phyloP scores from a whole-genome alignment of 495 filamentous ascomycete genomes.

The Lentithecium fluviatile region DNA sequence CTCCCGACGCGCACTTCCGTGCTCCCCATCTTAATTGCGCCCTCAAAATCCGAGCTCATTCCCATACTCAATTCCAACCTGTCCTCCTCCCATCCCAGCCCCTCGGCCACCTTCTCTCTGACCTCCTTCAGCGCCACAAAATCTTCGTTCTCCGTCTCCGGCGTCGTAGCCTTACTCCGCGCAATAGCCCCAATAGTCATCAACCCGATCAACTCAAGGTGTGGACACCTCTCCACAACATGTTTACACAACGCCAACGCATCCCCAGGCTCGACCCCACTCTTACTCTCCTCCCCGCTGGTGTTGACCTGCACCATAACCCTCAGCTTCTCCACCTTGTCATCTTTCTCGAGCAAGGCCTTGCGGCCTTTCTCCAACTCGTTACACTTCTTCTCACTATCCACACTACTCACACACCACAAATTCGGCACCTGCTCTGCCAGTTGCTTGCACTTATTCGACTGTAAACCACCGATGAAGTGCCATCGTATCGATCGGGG shows the following conservation, averaged over 20 bases:
- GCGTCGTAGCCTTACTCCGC: slow-evolving; percentile 64
- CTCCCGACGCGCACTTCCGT: slow-evolving; percentile 93
- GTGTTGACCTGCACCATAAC: slow-evolving; percentile 95
- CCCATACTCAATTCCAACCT: slow-evolving; percentile 69
- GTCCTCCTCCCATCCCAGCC: slow-evolving; percentile 49
- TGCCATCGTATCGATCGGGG: slow-evolving; percentile 85
- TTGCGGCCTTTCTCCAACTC: slow-evolving; percentile 74
- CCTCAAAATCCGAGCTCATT: slow-evolving; percentile 96
- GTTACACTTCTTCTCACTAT: slow-evolving; percentile 80
- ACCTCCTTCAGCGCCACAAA: slow-evolving; percentile 68
- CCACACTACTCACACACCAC: slow-evolving; percentile 90
- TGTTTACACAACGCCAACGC: slow-evolving; percentile 62
- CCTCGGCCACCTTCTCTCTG: slow-evolving; percentile 60
- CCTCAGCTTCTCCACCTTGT: slow-evolving; percentile 51
- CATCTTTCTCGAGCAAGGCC: slow-evolving; percentile 42
- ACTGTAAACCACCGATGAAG: slow-evolving; percentile 90
- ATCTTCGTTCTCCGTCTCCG: slow-evolving; percentile 85
- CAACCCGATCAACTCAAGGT: slow-evolving; percentile 72
- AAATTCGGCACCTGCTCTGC: slow-evolving; percentile 81
- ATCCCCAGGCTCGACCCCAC: slow-evolving; percentile 65
- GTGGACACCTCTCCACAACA: slow-evolving; percentile 66
- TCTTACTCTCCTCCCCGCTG: slow-evolving; percentile 81
- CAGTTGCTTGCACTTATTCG: slow-evolving; percentile 85
- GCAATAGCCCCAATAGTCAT: slow-evolving; percentile 99
- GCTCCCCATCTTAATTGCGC: slow-evolving; percentile 78